Base-by-base conservation (phyloP, 73 alveolate species). In the Uronychia setigera region DNA sequence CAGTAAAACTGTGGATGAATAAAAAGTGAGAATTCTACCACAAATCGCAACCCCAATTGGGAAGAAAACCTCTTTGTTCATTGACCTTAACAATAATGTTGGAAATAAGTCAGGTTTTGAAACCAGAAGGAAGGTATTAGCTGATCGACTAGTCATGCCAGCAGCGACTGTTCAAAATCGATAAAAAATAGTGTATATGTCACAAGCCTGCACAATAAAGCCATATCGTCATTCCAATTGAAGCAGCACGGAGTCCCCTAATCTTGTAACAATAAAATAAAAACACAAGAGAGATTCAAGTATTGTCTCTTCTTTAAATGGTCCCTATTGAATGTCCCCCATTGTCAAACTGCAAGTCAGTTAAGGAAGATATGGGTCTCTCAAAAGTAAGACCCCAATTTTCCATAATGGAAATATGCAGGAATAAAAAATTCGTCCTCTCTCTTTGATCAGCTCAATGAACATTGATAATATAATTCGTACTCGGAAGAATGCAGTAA, bases 211-310 rank as follows among this genome's bases (percentile, higher is more conserved):
- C 67, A 46, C 67, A 5, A 46, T 46, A 5, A 46, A 46, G 67
- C 67, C 67, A 11, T 46, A 46, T 19, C 5, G 19, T 11, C 19
- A 46, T 19, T 19, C 5, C 5, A 46, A 11, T 19, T 11, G 67
- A 46, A 46, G 67, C 67, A 11, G n/a, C 67, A 46, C 67, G 67
- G 67, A 46, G 67, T 46, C 67, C 67, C 67, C 67, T 5, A 46
- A 46, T 19, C 19, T 46, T 19, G 67, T n/a, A n/a, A n/a, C n/a
- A n/a, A n/a, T n/a, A n/a, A n/a, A n/a, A n/a, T n/a, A n/a, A n/a
- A n/a, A n/a, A n/a, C n/a, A n/a, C n/a, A n/a, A n/a, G n/a, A n/a
- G n/a, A n/a, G n/a, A n/a, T n/a, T n/a, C n/a, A n/a, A n/a, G n/a
- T n/a, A n/a, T n/a, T n/a, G n/a, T n/a, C n/a, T n/a, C n/a, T n/a